A percentile compares a stretch with the other conserved stretches of the same genome.
Conservation (phyloP, 495 filamentous ascomycete species). For the Podospora sp. region DNA sequence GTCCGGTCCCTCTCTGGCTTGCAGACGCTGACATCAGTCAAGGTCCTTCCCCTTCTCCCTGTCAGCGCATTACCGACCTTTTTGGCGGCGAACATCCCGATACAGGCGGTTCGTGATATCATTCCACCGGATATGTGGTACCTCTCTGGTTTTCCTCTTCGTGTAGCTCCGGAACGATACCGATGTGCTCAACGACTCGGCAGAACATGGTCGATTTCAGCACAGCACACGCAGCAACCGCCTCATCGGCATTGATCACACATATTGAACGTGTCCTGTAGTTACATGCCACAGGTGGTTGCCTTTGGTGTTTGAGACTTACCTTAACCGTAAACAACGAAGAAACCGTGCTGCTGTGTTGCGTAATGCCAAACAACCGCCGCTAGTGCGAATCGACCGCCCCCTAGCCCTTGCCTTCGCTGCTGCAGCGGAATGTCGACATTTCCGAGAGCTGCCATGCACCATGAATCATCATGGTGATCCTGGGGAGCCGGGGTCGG, state of each 20-base stretch:
- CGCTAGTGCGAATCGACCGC: constrained; percentile 33
- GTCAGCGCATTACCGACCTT: not conserved
- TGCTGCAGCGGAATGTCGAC: not conserved
- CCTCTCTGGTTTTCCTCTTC: too few species aligned
- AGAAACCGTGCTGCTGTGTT: not conserved
- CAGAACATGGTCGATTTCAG: too few species aligned
- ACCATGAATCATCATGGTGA: constrained; percentile 11
- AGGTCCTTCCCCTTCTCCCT: not conserved
- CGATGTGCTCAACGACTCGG: too few species aligned
- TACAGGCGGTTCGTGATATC: not conserved
- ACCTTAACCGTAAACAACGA: not conserved
- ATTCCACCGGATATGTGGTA: not conserved
- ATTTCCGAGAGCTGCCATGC: not conserved
- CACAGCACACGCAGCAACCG: not conserved
- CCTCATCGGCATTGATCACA: not conserved
- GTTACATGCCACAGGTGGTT: not conserved
- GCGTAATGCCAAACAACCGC: constrained; percentile 17
- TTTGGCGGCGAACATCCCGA: not conserved
- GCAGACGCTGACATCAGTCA: not conserved
- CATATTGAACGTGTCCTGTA: not conserved
- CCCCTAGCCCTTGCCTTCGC: not conserved
- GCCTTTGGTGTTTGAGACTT: not conserved
- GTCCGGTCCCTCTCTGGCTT: not conserved
- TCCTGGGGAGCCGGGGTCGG: not conserved
- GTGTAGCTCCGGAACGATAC: too few species aligned